A percentile compares a stretch with the other conserved stretches of the same genome.
phyloP scores from a whole-genome alignment of 495 filamentous ascomycete genomes.

The Mytilinidion resinicola region DNA sequence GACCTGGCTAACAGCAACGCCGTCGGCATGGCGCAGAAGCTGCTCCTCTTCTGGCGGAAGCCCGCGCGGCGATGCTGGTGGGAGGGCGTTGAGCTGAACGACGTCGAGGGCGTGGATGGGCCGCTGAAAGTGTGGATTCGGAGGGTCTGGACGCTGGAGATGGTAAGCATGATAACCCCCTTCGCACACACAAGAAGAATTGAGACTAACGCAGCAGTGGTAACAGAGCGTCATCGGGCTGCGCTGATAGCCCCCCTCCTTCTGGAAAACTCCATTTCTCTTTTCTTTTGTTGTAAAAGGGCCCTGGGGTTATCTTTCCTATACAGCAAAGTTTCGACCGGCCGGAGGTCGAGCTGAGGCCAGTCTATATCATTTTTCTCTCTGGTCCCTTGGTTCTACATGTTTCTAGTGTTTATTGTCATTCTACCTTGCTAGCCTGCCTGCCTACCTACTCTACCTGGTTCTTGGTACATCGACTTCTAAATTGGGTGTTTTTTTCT shows the following conservation, averaged over 20 bases:
- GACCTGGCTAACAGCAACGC: slow-evolving; percentile 67
- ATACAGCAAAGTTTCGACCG: no score
- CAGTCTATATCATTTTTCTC: no score
- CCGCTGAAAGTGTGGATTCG: slow-evolving; percentile 97
- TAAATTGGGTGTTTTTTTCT: no score
- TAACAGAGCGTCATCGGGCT: slow-evolving; percentile 77
- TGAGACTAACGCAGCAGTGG: slow-evolving; percentile 29
- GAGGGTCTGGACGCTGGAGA: slow-evolving; percentile 97
- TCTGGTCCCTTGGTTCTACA: no score
- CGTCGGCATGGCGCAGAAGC: slow-evolving; percentile 97
- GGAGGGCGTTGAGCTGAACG: slow-evolving; percentile 90
- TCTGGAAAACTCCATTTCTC: no score
- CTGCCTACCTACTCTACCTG: no score
- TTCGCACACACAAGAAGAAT: neutral
- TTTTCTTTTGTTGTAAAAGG: no score
- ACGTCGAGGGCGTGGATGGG: slow-evolving; percentile 86
- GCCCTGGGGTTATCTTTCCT: no score
- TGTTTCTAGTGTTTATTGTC: no score
- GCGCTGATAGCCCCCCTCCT: slow-evolving; percentile 42
- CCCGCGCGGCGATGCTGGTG: slow-evolving; percentile 97
- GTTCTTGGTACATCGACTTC: no score
- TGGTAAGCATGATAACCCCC: slow-evolving; percentile 50
- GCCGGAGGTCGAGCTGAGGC: no score
- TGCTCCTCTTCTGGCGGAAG: slow-evolving; percentile 97
- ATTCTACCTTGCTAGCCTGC: no score